These are phyloP conservation scores for Pluteus cervinus DNA, from an alignment of 768 basidiomycete species.

Conservation along the genomic window DNA sequence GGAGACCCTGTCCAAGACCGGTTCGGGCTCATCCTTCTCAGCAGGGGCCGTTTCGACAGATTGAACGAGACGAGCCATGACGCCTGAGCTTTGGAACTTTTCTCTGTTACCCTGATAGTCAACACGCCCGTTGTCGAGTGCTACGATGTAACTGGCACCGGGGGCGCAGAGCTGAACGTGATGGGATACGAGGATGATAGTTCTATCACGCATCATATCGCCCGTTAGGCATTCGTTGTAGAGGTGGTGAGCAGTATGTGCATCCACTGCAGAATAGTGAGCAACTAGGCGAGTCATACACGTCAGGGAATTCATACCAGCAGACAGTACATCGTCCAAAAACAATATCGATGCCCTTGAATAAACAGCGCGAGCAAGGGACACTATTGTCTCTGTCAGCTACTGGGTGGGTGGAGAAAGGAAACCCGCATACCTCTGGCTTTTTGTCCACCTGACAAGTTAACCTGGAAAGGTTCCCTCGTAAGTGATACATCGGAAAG, in stretches of 20 bases:
- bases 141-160: slow-evolving; percentile 76
- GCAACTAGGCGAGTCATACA: not conserved
- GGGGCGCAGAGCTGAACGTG: slow-evolving; percentile 82
- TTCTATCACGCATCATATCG: slow-evolving; percentile 72
- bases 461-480: no score
- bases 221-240: slow-evolving; percentile 82
- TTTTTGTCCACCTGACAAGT: slow-evolving; percentile 59
- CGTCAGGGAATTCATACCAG: slow-evolving; percentile 26
- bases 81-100: slow-evolving; percentile 54
- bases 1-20: slow-evolving; percentile 21
- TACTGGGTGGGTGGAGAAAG: slow-evolving; percentile 40
- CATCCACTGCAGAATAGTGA: slow-evolving; percentile 54
- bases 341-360: slow-evolving; percentile 78
- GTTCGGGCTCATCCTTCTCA: slow-evolving; percentile 32
- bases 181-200: slow-evolving; percentile 91
- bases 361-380: slow-evolving; percentile 75
- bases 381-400: slow-evolving; percentile 24
- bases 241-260: slow-evolving; percentile 88
- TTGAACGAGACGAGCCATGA: slow-evolving; percentile 58
- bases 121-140: slow-evolving; percentile 77
- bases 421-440: slow-evolving; percentile 42
- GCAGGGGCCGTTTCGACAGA: slow-evolving; percentile 26
- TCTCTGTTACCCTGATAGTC: slow-evolving; percentile 64
- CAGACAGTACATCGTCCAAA: slow-evolving; percentile 75
- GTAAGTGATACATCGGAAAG: no score